phyloP scores from a whole-genome alignment of 83 land plant genomes.

The Isoetes engelmannii region DNA sequence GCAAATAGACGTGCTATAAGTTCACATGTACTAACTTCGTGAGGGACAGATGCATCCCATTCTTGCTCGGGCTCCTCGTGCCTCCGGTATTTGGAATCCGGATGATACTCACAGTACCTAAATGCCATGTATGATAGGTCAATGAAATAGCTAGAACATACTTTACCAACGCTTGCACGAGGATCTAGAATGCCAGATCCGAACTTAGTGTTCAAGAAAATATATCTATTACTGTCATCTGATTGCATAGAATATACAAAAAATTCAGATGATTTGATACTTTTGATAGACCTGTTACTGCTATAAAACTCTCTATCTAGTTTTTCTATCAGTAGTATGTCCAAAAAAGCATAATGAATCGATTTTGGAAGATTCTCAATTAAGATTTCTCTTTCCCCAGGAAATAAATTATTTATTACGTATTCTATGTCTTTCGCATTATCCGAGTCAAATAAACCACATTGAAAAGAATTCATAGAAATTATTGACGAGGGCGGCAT shows the following conservation, averaged over 20 bases:
- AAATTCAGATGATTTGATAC: background rate
- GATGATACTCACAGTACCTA: constrained; percentile 15
- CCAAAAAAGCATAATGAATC: background rate
- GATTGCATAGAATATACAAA: background rate
- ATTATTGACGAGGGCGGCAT: background rate
- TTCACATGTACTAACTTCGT: background rate
- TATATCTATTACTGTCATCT: background rate
- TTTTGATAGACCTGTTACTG: background rate
- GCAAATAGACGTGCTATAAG: background rate
- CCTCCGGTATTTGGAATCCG: constrained; percentile 5
- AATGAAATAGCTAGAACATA: too few species aligned
- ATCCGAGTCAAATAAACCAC: background rate
- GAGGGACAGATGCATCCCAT: constrained; percentile 14
- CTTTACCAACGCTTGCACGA: too few species aligned
- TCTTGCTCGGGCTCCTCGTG: constrained; percentile 15
- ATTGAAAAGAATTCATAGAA: background rate
- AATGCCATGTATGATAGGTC: background rate
- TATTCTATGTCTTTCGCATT: background rate
- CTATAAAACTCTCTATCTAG: background rate
- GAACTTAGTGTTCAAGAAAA: too few species aligned
- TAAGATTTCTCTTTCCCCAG: background rate
- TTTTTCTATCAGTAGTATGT: background rate
- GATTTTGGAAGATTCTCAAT: background rate
- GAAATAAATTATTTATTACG: background rate
- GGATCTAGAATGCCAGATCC: too few species aligned